Conservation (phyloP, 2,329 filamentous ascomycete species). For the Pseudogymnoascus sp. region DNA sequence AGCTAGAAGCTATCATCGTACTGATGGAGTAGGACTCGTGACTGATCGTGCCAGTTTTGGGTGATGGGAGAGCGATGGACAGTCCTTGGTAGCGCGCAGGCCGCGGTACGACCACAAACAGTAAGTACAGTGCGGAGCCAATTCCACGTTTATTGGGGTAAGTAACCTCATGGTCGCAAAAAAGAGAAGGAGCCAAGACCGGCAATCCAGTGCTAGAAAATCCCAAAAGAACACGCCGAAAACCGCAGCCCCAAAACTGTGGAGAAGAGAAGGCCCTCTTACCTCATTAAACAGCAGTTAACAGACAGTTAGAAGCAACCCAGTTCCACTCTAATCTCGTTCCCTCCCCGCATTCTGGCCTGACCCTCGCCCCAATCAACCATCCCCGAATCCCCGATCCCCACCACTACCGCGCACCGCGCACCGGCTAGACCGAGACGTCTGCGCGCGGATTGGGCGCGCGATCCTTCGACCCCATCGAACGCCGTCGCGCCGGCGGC, state of each 20-base stretch:
- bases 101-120: background rate
- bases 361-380: background rate
- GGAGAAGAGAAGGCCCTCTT: background rate
- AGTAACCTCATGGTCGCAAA: background rate
- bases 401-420: background rate
- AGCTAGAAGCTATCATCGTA: constrained; percentile 1
- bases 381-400: background rate
- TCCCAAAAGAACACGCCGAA: background rate
- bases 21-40: background rate
- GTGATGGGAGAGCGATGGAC: background rate
- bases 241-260: background rate
- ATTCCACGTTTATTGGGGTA: constrained; percentile 5
- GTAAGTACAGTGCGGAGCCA: background rate
- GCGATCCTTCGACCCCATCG: background rate
- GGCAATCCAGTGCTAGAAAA: background rate
- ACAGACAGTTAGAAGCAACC: too few relatives aligned
- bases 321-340: background rate
- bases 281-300: background rate
- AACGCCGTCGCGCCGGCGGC: background rate
- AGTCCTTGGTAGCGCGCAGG: background rate
- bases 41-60: background rate
- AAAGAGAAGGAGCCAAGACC: background rate
- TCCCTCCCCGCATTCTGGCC: background rate
- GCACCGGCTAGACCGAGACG: background rate
- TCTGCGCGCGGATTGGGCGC: background rate